Evolutionary conservation across 768 basidiomycete species (phyloP).

Genomic region (Naganishia antarctica): DNA sequence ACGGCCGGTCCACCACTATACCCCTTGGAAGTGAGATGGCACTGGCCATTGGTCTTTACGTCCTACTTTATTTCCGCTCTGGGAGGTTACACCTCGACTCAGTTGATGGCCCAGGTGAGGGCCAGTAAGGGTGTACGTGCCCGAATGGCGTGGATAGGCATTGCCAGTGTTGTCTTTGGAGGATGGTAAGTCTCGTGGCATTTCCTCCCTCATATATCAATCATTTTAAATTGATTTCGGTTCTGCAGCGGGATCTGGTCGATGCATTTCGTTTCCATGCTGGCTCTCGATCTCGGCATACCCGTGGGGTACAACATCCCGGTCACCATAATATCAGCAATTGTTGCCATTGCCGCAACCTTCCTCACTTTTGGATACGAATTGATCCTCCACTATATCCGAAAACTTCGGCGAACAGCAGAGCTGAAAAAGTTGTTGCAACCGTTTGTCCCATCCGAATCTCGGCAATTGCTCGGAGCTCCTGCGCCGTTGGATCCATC

Average conservation of each 20-base stretch:
- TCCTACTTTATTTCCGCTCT: slow-evolving; percentile 24
- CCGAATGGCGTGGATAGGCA: slow-evolving; percentile 18
- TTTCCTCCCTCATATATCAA: background rate
- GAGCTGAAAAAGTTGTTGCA: slow-evolving; percentile 8
- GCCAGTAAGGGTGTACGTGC: slow-evolving; percentile 12
- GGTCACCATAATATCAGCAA: slow-evolving; percentile 15
- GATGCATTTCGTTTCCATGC: slow-evolving; percentile 23
- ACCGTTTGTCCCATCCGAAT: background rate
- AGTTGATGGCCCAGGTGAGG: slow-evolving; percentile 23
- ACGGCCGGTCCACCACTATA: slow-evolving; percentile 3
- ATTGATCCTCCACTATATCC: slow-evolving; percentile 13
- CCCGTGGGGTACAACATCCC: slow-evolving; percentile 15
- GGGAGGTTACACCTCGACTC: slow-evolving; percentile 24
- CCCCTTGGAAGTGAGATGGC: slow-evolving; percentile 9
- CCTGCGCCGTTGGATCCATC: slow-evolving; percentile 1
- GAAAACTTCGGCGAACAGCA: slow-evolving; percentile 1
- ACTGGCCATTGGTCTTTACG: slow-evolving; percentile 14
- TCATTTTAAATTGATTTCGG: background rate
- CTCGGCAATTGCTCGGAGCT: background rate
- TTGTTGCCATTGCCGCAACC: slow-evolving; percentile 22
- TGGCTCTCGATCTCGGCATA: slow-evolving; percentile 13
- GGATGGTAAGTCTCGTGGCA: slow-evolving; percentile 19
- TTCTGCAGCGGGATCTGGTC: slow-evolving; percentile 17
- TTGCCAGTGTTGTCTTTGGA: slow-evolving; percentile 23
- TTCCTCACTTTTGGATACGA: slow-evolving; percentile 23